Base-by-base conservation (phyloP, 805 yeast species). In the Ogataea pignaliae region DNA sequence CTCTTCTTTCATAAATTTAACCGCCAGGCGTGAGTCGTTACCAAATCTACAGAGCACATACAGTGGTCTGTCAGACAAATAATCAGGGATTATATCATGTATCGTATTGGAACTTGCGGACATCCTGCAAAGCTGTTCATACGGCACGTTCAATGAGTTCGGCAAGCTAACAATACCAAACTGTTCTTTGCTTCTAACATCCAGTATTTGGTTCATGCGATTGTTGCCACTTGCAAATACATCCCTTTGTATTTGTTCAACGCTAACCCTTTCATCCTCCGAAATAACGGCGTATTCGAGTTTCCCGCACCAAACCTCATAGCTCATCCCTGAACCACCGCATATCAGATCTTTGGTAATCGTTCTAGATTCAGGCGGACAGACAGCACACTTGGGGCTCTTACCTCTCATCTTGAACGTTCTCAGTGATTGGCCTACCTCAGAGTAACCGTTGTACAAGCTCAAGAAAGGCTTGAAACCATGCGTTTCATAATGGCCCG, bases 21-120 rank as follows among this genome's bases (percentile, higher is more conserved):
- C 81, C 0, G 96, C 95, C 14, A 79, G 62, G 55, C 86, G 89
- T 0, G 98, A 90, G 60, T 93, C 98, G 61, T 88, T 89, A 10
- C 99, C 99, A 57, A 73, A 81, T 29, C 97, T 72, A 63, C 99
- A 93, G 15, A 91, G 70, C 0, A 88, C 85, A 43, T 72, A 75
- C 0, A 85, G 60, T 3, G 50, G 53, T 10, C 43, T 37, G 4
- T 41, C 39, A 4, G 43, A 32, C 30, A 52, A 50, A 12, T 34
- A 32, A 12, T 34, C 32, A 2, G 54, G 45, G 3, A 56, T 12
- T 10, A 45, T 14, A 4, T 44, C 45, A 3, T 51, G 43, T 18
- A 53, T 14, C 16, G 34, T 13, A n/a, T 14, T 28, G 2, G 13
- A 17, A 7, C 16, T 21, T 4, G 8, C 13, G 8, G 48, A 32